Base-by-base conservation (phyloP, 495 filamentous ascomycete species). In the Coniosporium apollinis region DNA sequence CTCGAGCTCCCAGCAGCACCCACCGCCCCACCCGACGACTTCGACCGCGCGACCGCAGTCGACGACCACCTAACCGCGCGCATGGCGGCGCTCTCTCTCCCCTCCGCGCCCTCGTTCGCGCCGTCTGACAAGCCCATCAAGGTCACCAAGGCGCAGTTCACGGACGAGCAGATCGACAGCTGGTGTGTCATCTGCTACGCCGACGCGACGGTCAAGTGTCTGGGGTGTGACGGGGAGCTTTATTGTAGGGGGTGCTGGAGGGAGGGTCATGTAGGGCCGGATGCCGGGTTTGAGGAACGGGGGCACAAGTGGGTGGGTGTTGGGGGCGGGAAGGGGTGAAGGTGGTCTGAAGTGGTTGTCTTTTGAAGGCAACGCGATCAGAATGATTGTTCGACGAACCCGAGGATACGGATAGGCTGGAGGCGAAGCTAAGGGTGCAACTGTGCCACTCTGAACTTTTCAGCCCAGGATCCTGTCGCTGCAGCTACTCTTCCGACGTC, bases 111-210 rank as follows among this genome's bases (percentile, higher is more conserved):
- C 2, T 67, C 66, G 7, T 69, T 67, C 43, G 45, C 46, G 11
- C 68, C 67, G 0, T 32, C 54, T 0, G 55, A 58, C 25, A 54
- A 60, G 22, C 47, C 62, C 15, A 46, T 39, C 21, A 41, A 43
- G 33, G 34, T 39, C 19, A 36, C 50, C 30, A 53, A 52, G 34
- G 38, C 38, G 18, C 58, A 52, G 4, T 70, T 59, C 50, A 67
- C 66, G 1, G 70, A 77, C 46, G 72, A 70, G 14, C 74, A 81
- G 41, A 62, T 74, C 37, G 69, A 69, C 30, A 69, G 57, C 16
- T 81, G 76, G 76, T 82, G 77, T 48, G 60, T 67, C 10, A 78
- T 80, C 30, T 82, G 77, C 45, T 69, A 70, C 20, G 71, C 72
- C 22, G 74, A 81, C 43, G 75, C 72, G 3, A 64, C 64, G 3